Conservation (phyloP, 1,284 basidiomycete species). For the Neotropicomus parvogracilis region DNA sequence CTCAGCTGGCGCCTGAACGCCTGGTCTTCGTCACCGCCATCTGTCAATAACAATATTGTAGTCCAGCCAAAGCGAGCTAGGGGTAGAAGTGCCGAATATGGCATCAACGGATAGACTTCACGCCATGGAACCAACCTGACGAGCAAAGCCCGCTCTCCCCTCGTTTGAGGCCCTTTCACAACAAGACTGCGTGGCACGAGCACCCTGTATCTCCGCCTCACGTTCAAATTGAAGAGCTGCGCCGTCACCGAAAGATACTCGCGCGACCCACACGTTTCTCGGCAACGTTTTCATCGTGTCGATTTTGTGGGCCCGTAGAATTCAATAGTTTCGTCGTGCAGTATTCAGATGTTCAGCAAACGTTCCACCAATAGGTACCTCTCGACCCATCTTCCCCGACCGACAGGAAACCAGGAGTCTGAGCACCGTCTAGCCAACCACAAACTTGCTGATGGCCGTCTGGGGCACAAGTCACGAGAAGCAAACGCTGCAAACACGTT, state of each 20-base stretch:
- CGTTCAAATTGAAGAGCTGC: background rate
- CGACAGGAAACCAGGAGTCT: background rate
- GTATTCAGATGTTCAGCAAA: background rate
- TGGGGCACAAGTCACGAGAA: slow-evolving; percentile 12
- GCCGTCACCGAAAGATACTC: slow-evolving; percentile 5
- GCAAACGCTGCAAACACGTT: slow-evolving; percentile 37
- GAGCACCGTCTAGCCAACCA: background rate
- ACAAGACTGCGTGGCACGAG: no score
- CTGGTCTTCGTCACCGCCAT: no score
- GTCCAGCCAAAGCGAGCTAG: no score
- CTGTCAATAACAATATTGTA: no score
- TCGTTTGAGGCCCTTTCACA: no score
- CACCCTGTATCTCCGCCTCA: slow-evolving; percentile 9
- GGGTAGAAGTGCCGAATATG: no score
- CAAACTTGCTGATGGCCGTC: slow-evolving; percentile 5
- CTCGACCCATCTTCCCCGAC: no score
- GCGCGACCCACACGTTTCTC: slow-evolving; percentile 10
- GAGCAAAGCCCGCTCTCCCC: no score
- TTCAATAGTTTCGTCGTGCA: background rate
- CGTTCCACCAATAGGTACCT: background rate
- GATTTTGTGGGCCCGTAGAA: background rate
- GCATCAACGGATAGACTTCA: no score
- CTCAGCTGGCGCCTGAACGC: no score
- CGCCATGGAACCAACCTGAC: no score
- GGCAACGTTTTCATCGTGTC: background rate